Evolutionary conservation across 1,284 basidiomycete genomes (phyloP).

Genomic region (Chalciporus sp.): DNA sequence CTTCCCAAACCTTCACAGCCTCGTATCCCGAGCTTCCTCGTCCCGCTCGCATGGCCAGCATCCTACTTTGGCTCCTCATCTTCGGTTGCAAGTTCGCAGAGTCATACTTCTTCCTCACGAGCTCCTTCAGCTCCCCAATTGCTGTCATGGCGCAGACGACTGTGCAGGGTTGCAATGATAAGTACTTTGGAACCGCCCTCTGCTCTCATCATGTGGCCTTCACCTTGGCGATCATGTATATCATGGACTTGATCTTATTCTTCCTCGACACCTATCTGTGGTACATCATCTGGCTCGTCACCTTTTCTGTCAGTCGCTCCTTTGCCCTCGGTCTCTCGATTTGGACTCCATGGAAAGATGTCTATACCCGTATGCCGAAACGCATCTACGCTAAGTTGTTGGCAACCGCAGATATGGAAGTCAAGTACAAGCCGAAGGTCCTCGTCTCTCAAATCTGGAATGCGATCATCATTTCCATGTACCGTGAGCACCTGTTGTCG

Average conservation of each 20-base stretch:
- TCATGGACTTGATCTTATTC: conserved; percentile 94
- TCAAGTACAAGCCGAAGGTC: conserved; percentile 98
- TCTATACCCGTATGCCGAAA: conserved; percentile 93
- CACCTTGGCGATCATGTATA: conserved; percentile 92
- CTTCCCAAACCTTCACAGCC: conserved; percentile 95
- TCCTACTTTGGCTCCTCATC: conserved; percentile 86
- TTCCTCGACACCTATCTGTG: conserved; percentile 98
- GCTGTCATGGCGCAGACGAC: conserved; percentile 91
- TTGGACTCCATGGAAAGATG: conserved; percentile 97
- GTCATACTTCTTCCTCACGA: conserved; percentile 95
- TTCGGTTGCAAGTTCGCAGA: conserved; percentile 93
- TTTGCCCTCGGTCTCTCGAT: conserved; percentile 91
- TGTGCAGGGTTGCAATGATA: conserved; percentile 85
- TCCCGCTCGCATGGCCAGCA: conserved; percentile 74
- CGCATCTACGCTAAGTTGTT: conserved; percentile 94
- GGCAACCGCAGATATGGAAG: conserved; percentile 93
- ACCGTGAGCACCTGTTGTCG: conserved; percentile 92
- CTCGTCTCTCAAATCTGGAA: conserved; percentile 98
- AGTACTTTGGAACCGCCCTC: conserved; percentile 73
- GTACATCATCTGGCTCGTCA: conserved; percentile 96
- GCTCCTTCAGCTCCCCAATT: conserved; percentile 90
- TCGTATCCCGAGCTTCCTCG: conserved; percentile 82
- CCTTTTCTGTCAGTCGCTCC: conserved; percentile 88
- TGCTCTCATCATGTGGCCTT: conserved; percentile 91
- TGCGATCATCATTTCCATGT: conserved; percentile 98